phyloP scores from a whole-genome alignment of 371 early-diverging fungal genomes.

The Circinella minor region DNA sequence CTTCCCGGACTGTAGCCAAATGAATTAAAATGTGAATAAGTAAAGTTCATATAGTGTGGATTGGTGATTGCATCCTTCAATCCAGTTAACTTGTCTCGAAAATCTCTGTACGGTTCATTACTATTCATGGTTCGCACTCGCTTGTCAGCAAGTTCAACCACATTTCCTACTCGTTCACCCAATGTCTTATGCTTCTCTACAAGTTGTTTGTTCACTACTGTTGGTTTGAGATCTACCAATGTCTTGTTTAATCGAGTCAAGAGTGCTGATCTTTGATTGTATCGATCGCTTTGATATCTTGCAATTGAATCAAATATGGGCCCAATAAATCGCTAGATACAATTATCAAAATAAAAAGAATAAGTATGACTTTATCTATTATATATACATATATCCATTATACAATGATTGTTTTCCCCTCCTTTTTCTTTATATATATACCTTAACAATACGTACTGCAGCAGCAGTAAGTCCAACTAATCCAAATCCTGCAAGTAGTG shows the following conservation, averaged over 20 bases:
- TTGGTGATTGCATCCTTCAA: slow-evolving; percentile 13
- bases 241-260: slow-evolving; percentile 13
- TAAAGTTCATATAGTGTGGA: slow-evolving; percentile 18
- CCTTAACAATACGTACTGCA: slow-evolving; percentile 42
- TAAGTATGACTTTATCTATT: too few relatives aligned
- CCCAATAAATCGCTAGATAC: slow-evolving; percentile 19
- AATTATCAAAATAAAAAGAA: not conserved
- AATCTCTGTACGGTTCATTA: slow-evolving; percentile 15
- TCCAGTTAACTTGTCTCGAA: slow-evolving; percentile 15
- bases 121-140: slow-evolving; percentile 4
- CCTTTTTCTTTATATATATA: slow-evolving; percentile 16
- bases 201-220: not conserved
- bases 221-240: slow-evolving; percentile 5
- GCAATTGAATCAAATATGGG: slow-evolving; percentile 24
- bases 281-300: slow-evolving; percentile 21
- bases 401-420: too few relatives aligned
- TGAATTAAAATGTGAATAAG: slow-evolving; percentile 14
- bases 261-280: slow-evolving; percentile 15
- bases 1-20: slow-evolving; percentile 6
- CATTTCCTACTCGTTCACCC: slow-evolving; percentile 6
- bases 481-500: slow-evolving; percentile 43
- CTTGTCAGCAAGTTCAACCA: slow-evolving; percentile 5
- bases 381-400: too few relatives aligned
- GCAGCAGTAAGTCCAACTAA: slow-evolving; percentile 47
- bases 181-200: slow-evolving; percentile 12